Evolutionary conservation across 2,329 filamentous ascomycete species (phyloP), one percentile per base, ranked within the genome.

Genomic region (Fusarium piperis): DNA sequence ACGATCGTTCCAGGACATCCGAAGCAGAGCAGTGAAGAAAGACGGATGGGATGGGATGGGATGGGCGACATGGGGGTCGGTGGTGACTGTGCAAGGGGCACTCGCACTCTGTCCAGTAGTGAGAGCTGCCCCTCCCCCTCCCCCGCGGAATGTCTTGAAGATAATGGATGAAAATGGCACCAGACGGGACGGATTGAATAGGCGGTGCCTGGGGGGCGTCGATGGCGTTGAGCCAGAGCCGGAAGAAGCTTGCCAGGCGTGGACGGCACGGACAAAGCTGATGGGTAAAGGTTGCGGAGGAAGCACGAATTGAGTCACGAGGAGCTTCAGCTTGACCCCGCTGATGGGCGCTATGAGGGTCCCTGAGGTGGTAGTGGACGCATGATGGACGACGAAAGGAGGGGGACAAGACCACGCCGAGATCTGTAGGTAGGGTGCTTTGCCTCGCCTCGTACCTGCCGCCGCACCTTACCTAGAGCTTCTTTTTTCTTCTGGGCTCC

Each of bases 371-470:
- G 39, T 70, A 68, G 67, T 71, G 70, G 64, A 62, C 67, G 67
- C 64, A 64, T 64, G 70, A 68, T 62, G 67, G 51, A 32, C 35
- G 53, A 18, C 35, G 4, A 38, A 38, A 46, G 60, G 59, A 68
- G 55, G 60, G 61, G 65, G 65, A 67, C 64, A 63, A 70, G 68
- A 67, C 67, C 63, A 44, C 61, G 59, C 57, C 23, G 39, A 60
- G 63, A 72, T 67, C 71, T 70, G 68, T 58, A 68, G 48, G 48
- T 28, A 57, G 41, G 41, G 41, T 46, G 41, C 41, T 46, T 46
- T 26, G 41, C 41, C 52, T 44, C 32, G 51, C 28, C 60, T 38
- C 52, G 65, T 66, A 61, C 65, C 60, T 65, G 53, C 57, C 68
- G 58, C 38, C 68, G 58, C 38, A 56, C 36, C 62, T 65, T 56